Conservation (phyloP, 768 basidiomycete species). For the Lentinula raphanica region DNA sequence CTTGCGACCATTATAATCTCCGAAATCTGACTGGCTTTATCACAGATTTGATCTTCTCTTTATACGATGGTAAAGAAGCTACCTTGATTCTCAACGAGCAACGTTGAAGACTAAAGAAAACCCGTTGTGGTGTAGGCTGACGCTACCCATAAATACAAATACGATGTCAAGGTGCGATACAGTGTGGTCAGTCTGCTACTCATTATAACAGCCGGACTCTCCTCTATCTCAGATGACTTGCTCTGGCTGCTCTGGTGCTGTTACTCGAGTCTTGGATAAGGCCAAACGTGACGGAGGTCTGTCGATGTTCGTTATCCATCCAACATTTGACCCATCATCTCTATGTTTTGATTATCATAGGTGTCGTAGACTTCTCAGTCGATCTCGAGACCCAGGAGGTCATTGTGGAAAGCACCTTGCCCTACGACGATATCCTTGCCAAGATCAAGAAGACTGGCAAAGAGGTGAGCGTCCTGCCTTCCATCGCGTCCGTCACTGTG, state of each 20-base stretch:
- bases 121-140: not conserved
- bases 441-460: slow-evolving; percentile 92
- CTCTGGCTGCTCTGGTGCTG: slow-evolving; percentile 78
- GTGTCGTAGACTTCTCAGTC: slow-evolving; percentile 54
- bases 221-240: slow-evolving; percentile 73
- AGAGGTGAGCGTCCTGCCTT: slow-evolving; percentile 55
- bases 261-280: slow-evolving; percentile 69
- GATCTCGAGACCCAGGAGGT: slow-evolving; percentile 69
- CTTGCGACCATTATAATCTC: not conserved
- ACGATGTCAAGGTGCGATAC: slow-evolving; percentile 69
- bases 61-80: not conserved
- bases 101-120: too few relatives aligned
- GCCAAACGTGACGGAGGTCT: slow-evolving; percentile 41
- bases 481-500: not conserved
- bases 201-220: not conserved
- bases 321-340: not conserved
- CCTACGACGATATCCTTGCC: slow-evolving; percentile 60
- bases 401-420: slow-evolving; percentile 57
- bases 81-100: too few relatives aligned
- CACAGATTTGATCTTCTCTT: not conserved
- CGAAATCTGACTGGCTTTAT: not conserved
- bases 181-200: not conserved
- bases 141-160: slow-evolving; percentile 59
- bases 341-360: slow-evolving; percentile 26
- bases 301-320: not conserved